Base-by-base conservation (phyloP, 306 rosid species). In the Purshia tridentata region DNA sequence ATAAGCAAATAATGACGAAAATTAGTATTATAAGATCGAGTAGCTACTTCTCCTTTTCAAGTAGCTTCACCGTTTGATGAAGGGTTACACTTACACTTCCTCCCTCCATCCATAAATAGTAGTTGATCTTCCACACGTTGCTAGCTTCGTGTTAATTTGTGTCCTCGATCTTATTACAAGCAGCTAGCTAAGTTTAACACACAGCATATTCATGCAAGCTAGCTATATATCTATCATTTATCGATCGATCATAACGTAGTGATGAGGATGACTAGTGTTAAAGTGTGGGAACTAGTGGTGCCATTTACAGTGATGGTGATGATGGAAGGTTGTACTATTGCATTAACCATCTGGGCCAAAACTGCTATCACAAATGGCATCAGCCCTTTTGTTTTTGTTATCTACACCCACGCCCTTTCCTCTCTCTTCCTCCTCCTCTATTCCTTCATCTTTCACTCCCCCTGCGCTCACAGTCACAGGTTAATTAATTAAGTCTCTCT, bases 251-350 rank as follows among this genome's bases (percentile, higher is more conserved):
- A 29, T 2, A 29, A 29, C 35, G 0, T 29, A 59, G 45, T 16
- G 56, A 73, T 58, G 76, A 62, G 29, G 69, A 74, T 81, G 82
- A 67, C 54, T 4, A 5, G 53, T 23, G 6, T 64, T 49, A 68
- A 49, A 37, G 18, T 67, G 23, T 42, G 69, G 84, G 91, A 80
- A 59, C 2, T 29, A 29, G 48, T 81, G 58, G 13, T 90, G 10
- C 83, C 89, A 23, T 88, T 90, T 50, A 66, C 74, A 60, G 74
- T 75, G 51, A 84, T 89, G 96, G 96, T 86, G 78, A 69, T 70
- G 42, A 83, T 88, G 87, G 97, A 90, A 74, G 96, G 90, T 1
- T 84, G 89, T 75, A 87, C 90, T 4, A 82, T 90, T 41, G 90
- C 65, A 19, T 72, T 90, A 6, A 90, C 96, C 1, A 89, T 93